Conservation (phyloP, 164 flowering plant genomes). For the Paratinospora sagittata region DNA sequence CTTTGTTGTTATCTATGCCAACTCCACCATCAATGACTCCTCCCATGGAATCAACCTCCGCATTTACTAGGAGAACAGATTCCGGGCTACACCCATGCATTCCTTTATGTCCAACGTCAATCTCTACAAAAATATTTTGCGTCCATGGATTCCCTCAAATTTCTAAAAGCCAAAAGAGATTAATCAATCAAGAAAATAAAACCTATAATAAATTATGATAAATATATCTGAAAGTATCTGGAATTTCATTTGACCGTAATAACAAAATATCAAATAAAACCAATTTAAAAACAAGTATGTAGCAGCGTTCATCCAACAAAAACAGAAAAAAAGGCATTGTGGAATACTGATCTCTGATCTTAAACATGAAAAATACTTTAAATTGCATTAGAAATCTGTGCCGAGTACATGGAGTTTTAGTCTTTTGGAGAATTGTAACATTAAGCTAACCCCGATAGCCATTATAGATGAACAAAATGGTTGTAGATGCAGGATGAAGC, state of each 20-base stretch:
- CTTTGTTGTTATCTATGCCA: slow-evolving; percentile 53
- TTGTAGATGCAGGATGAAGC: not conserved
- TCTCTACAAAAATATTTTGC: slow-evolving; percentile 20
- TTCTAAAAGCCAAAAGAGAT: slow-evolving; percentile 11
- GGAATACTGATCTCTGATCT: not conserved
- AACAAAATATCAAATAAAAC: not conserved
- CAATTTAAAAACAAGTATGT: not conserved
- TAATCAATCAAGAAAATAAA: not conserved
- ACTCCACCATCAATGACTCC: slow-evolving; percentile 82
- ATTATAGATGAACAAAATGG: not conserved
- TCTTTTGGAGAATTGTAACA: not conserved
- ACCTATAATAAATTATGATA: not conserved
- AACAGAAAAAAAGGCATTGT: not conserved
- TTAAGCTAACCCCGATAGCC: not conserved
- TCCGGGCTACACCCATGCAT: slow-evolving; percentile 83
- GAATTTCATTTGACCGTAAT: not conserved
- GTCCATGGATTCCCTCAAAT: slow-evolving; percentile 24
- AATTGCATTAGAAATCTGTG: not conserved
- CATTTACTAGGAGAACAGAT: slow-evolving; percentile 64
- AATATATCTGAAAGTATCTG: not conserved
- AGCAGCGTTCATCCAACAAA: not conserved
- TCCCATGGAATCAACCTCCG: slow-evolving; percentile 98
- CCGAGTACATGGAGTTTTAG: not conserved
- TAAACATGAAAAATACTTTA: not conserved
- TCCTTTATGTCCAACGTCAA: slow-evolving; percentile 26